These are phyloP conservation scores for Penicillium manginii DNA, from an alignment of 495 filamentous ascomycete genomes.

Conservation along the genomic window DNA sequence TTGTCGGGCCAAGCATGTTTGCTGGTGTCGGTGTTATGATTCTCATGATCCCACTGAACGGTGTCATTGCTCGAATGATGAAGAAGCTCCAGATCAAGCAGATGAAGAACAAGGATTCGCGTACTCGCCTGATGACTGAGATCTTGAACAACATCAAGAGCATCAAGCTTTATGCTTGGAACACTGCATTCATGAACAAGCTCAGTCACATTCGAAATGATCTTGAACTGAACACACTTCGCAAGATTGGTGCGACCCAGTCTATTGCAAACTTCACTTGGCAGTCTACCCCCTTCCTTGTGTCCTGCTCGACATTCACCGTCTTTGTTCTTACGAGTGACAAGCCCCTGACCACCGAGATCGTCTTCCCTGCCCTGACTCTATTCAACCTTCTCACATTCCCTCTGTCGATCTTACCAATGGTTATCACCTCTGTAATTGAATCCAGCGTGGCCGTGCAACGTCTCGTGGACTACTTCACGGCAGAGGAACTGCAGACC, in stretches of 20 bases:
- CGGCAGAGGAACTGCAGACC: slow-evolving; percentile 84
- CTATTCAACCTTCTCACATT: slow-evolving; percentile 95
- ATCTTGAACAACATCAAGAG: slow-evolving; percentile 99
- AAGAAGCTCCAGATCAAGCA: slow-evolving; percentile 92
- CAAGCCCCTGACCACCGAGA: slow-evolving; percentile 83
- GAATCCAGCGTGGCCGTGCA: slow-evolving; percentile 93
- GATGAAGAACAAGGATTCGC: slow-evolving; percentile 98
- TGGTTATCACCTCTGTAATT: slow-evolving; percentile 96
- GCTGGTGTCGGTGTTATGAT: slow-evolving; percentile 97
- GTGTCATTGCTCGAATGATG: slow-evolving; percentile 88
- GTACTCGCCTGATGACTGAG: slow-evolving; percentile 93
- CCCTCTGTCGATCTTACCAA: slow-evolving; percentile 89
- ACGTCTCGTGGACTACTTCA: slow-evolving; percentile 83
- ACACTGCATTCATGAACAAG: slow-evolving; percentile 94
- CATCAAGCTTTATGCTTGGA: slow-evolving; percentile 99
- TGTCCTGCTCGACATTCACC: slow-evolving; percentile 95
- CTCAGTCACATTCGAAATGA: slow-evolving; percentile 95
- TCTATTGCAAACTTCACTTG: slow-evolving; percentile 97
- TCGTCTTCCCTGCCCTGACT: slow-evolving; percentile 93
- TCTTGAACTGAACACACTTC: slow-evolving; percentile 89
- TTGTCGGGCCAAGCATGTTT: slow-evolving; percentile 92
- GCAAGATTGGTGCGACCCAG: slow-evolving; percentile 93
- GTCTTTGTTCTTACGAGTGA: slow-evolving; percentile 87
- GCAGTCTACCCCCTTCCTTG: slow-evolving; percentile 98
- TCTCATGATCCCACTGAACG: slow-evolving; percentile 96